Evolutionary conservation across 805 yeast species (phyloP).

Genomic region (Komagataella phaffii): DNA sequence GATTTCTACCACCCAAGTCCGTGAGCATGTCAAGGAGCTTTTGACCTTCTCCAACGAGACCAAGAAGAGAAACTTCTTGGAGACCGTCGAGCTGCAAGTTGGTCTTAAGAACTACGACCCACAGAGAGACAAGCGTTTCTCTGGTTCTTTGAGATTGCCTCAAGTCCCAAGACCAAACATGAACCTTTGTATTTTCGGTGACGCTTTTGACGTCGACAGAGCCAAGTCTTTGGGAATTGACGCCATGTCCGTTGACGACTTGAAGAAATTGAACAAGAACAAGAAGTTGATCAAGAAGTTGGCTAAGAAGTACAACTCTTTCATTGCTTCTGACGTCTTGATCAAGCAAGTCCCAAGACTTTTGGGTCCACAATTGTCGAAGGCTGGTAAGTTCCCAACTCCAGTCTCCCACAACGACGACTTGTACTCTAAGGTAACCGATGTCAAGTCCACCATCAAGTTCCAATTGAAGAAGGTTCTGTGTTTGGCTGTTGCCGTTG

Average conservation of each 20-base stretch:
- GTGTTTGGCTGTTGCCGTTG: constrained; percentile 99
- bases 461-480: constrained; percentile 99
- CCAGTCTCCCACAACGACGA: constrained; percentile 99
- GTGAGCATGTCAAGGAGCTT: constrained; percentile 91
- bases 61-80: constrained; percentile 99
- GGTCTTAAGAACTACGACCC: constrained; percentile 99
- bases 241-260: constrained; percentile 99
- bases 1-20: constrained; percentile 84
- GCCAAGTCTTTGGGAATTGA: constrained; percentile 98
- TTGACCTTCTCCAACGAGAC: constrained; percentile 82
- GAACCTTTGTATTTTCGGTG: constrained; percentile 99
- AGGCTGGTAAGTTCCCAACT: constrained; percentile 99
- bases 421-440: constrained; percentile 88
- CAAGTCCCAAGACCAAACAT: constrained; percentile 99
- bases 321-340: constrained; percentile 97
- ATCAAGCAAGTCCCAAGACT: constrained; percentile 99
- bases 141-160: constrained; percentile 97
- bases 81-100: constrained; percentile 98
- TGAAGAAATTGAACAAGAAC: constrained; percentile 99
- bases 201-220: constrained; percentile 99
- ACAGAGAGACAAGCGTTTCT: constrained; percentile 99
- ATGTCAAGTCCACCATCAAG: constrained; percentile 98
- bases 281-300: constrained; percentile 98
- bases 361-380: constrained; percentile 99
- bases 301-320: constrained; percentile 99